A percentile compares a stretch with the other conserved stretches of the same genome.
Conservation (phyloP, 441 rosid genomes). For the Syzygium syzygioides region DNA sequence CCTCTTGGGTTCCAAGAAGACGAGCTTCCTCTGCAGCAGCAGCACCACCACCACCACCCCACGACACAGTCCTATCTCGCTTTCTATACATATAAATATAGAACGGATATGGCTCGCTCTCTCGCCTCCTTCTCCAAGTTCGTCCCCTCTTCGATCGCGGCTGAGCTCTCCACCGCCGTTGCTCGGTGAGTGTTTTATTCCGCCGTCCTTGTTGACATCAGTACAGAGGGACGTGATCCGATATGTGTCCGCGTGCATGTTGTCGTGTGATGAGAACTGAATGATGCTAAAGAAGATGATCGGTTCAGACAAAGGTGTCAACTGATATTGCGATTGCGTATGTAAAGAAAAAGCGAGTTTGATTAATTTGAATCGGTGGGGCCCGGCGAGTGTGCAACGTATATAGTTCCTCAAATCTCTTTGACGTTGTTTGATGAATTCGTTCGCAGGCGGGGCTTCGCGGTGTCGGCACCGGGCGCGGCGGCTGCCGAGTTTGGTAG, state of each 20-base stretch:
- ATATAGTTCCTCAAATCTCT: not conserved
- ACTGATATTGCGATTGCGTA: not conserved
- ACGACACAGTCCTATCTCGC: not conserved
- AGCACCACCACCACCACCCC: not conserved
- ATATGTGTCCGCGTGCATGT: too few relatives aligned
- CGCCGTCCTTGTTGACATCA: not conserved
- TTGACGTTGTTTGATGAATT: not conserved
- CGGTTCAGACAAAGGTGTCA: not conserved
- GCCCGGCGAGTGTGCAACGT: not conserved
- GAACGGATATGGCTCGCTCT: not conserved
- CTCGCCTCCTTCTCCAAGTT: not conserved
- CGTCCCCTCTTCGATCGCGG: not conserved
- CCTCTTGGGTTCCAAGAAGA: not conserved
- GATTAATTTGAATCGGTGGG: not conserved
- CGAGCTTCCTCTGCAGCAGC: not conserved
- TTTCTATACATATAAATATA: not conserved
- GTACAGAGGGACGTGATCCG: not conserved
- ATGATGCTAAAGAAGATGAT: not conserved
- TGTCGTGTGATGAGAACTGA: not conserved
- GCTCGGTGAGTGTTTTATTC: not conserved
- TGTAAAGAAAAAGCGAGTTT: not conserved
- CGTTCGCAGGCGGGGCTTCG: conserved; percentile 34
- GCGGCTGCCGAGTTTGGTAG: conserved; percentile 11
- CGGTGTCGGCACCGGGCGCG: conserved; percentile 23
- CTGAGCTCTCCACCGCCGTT: not conserved